Evolutionary conservation across 495 filamentous ascomycete genomes (phyloP), one percentile per base, ranked within the genome.

Genomic region (Neurospora cerealis): DNA sequence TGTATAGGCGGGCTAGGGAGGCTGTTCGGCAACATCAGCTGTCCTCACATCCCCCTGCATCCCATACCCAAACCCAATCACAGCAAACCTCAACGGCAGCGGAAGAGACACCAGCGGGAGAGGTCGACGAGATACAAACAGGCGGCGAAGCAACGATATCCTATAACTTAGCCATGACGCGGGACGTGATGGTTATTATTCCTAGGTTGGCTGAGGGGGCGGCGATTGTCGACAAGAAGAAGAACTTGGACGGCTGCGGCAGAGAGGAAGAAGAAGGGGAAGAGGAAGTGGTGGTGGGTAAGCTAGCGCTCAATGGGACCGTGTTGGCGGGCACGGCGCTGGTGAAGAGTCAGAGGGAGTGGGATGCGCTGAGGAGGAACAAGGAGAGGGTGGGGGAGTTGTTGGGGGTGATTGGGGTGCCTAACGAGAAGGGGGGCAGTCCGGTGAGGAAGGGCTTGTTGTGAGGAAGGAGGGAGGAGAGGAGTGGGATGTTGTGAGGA

Each of bases 111-210:
- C 4, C 48, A 44, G 41, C 41, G 17, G 15, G 4, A 8, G 48
- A 21, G 11, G 13, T 6, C 7, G 54, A 66, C 28, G 54, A 66
- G 15, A 66, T 34, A 17, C 24, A 66, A 66, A 66, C 54, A 6
- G 80, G 83, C 21, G 88, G 86, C 17, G 83, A 87, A 66, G 85
- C 89, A 0, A 78, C 81, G 10, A 90, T 95, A 41, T 92, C 90
- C 78, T 95, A 96, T 79, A 96, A 96, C 74, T 80, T 95, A 8
- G 92, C 89, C 2, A 89, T 96, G 86, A 95, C 92, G 5, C 84
- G 87, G 19, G 81, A 81, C 0, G 84, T 83, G 0, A 93, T 96
- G 89, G 88, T 90, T 46, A 82, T 96, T 6, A 88, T 87, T 73
- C 93, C 93, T 9, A 83, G 93, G 54, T 79, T 81, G 6, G 81